These are phyloP conservation scores for Gossypium anomalum DNA, from an alignment of 345 rosid genomes.

Conservation along the genomic window DNA sequence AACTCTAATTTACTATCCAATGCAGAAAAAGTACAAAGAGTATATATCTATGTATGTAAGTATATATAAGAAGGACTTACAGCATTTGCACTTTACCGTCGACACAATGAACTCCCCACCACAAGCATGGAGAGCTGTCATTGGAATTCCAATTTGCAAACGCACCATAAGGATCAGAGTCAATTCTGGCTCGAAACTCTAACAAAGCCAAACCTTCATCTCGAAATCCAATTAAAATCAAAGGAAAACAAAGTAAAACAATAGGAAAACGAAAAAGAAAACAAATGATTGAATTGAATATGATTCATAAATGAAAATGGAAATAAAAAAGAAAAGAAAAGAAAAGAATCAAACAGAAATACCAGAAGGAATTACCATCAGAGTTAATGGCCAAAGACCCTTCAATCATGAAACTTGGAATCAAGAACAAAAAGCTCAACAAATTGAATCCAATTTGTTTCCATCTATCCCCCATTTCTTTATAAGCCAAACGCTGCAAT, in stretches of 20 bases:
- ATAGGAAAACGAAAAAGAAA: background rate
- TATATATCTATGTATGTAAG: background rate
- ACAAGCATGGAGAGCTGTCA: conserved; percentile 53
- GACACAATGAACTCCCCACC: conserved; percentile 76
- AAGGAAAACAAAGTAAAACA: conserved; percentile 15
- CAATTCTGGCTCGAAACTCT: conserved; percentile 56
- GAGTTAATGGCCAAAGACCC: conserved; percentile 46
- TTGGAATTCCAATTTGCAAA: conserved; percentile 61
- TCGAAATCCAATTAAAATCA: conserved; percentile 18
- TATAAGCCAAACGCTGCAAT: conserved; percentile 32
- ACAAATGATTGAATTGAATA: background rate
- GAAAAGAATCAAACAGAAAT: background rate
- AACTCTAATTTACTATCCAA: background rate
- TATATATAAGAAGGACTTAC: conserved; percentile 44
- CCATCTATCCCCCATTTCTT: conserved; percentile 81
- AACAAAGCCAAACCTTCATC: conserved; percentile 63
- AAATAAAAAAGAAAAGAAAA: background rate
- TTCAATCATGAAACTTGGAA: conserved; percentile 37
- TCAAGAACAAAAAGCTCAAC: conserved; percentile 46
- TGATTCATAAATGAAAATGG: no score
- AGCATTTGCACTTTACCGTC: conserved; percentile 64
- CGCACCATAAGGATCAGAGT: conserved; percentile 64
- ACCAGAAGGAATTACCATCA: conserved; percentile 49
- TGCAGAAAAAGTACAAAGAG: background rate
- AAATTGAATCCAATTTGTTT: conserved; percentile 55